Percentiles rank a stretch among this genome's conserved stretches.
phyloP scores from a whole-genome alignment of 805 yeast genomes.

The Lachancea meyersii region DNA sequence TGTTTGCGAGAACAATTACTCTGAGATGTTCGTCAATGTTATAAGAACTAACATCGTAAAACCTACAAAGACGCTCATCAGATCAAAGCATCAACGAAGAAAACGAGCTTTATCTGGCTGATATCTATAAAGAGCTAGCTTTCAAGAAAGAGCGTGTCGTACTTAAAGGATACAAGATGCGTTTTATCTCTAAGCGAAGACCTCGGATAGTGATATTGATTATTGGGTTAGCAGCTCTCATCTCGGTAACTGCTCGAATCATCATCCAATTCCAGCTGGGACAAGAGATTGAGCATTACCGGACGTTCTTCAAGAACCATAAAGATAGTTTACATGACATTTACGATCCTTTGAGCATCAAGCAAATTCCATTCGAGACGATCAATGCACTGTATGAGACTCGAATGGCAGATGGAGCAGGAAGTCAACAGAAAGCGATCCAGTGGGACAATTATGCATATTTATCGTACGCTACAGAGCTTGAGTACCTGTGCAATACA shows the following conservation, averaged over 20 bases:
- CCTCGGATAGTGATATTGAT: slow-evolving; percentile 12
- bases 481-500: slow-evolving; percentile 44
- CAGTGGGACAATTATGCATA: slow-evolving; percentile 44
- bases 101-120: no score
- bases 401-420: not conserved
- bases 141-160: no score
- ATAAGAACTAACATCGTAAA: no score
- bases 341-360: slow-evolving; percentile 16
- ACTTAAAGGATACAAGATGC: not conserved
- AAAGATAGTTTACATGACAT: slow-evolving; percentile 23
- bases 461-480: slow-evolving; percentile 50
- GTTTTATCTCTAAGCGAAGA: slow-evolving; percentile 22
- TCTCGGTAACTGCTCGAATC: slow-evolving; percentile 15
- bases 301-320: slow-evolving; percentile 20
- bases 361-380: slow-evolving; percentile 15
- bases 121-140: no score
- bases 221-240: slow-evolving; percentile 8
- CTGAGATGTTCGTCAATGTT: no score
- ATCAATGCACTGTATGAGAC: slow-evolving; percentile 9
- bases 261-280: slow-evolving; percentile 28
- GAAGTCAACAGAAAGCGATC: slow-evolving; percentile 11
- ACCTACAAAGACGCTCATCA: no score
- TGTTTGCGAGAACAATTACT: no score
- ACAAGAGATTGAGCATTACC: slow-evolving; percentile 27
- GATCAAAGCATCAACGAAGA: no score